phyloP scores from a whole-genome alignment of 1,284 basidiomycete species.

The Ganoderma lingzhi region DNA sequence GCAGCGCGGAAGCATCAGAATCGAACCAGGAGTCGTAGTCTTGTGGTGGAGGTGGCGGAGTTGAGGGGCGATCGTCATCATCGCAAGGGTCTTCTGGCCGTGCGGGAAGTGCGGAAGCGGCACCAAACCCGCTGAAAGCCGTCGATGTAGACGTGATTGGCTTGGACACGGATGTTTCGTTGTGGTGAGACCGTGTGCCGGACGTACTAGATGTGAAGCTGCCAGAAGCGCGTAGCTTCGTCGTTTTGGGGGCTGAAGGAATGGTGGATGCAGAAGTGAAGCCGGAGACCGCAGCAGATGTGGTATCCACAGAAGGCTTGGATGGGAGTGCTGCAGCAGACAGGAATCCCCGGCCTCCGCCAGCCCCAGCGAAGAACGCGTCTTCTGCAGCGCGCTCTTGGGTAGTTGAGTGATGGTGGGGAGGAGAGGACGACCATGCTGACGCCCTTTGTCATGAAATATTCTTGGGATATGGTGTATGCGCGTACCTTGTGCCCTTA shows the following conservation, averaged over 20 bases:
- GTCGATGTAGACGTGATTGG: conserved; percentile 26
- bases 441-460: neutral
- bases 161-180: neutral
- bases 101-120: conserved; percentile 29
- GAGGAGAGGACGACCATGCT: conserved; percentile 30
- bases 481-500: conserved; percentile 21
- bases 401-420: conserved; percentile 8
- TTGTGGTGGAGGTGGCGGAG: conserved; percentile 51
- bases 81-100: conserved; percentile 16
- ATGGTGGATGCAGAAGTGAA: conserved; percentile 28
- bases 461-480: neutral
- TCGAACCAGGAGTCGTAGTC: conserved; percentile 69
- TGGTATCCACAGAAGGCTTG: neutral
- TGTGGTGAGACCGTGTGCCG: neutral
- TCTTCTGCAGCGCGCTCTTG: conserved; percentile 27
- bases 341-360: conserved; percentile 6
- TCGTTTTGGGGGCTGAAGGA: neutral
- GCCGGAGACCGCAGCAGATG: conserved; percentile 2
- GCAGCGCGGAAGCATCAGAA: conserved; percentile 43
- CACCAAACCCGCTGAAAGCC: conserved; percentile 36
- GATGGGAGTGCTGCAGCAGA: conserved; percentile 20
- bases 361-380: conserved; percentile 18
- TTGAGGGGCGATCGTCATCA: conserved; percentile 45
- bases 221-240: conserved; percentile 8
- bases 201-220: conserved; percentile 28